Conservation (phyloP, 345 rosid genomes). For the Turritis glabra region DNA sequence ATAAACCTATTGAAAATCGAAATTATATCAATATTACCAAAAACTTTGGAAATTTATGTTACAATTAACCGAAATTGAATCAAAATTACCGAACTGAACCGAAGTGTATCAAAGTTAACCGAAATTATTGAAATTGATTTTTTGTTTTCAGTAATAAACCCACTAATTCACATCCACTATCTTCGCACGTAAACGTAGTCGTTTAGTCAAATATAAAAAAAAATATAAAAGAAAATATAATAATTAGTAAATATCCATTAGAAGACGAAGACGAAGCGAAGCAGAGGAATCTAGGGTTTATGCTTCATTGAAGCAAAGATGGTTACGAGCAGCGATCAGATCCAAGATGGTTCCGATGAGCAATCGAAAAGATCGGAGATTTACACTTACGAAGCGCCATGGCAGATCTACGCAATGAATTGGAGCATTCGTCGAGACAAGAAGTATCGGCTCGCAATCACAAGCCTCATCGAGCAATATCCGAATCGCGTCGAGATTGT, state of each 20-base stretch:
- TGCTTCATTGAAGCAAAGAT: slow-evolving; percentile 25
- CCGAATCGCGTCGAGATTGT: slow-evolving; percentile 81
- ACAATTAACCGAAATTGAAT: not conserved
- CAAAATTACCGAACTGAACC: not conserved
- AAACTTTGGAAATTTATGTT: too few relatives aligned
- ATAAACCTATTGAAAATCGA: too few relatives aligned
- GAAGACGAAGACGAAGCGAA: not conserved
- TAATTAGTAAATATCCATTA: not conserved
- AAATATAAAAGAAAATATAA: too few relatives aligned
- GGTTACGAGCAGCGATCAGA: slow-evolving; percentile 71
- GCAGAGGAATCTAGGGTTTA: slow-evolving; percentile 23
- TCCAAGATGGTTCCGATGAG: slow-evolving; percentile 72
- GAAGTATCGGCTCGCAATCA: slow-evolving; percentile 87
- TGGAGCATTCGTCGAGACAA: slow-evolving; percentile 95
- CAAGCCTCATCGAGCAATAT: slow-evolving; percentile 79
- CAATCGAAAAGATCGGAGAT: slow-evolving; percentile 89
- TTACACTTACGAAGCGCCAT: slow-evolving; percentile 89
- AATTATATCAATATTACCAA: too few relatives aligned
- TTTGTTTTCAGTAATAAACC: not conserved
- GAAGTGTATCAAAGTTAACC: not conserved
- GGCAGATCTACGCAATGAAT: slow-evolving; percentile 97
- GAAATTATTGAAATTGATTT: not conserved
- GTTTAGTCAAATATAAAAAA: not conserved
- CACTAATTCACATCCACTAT: not conserved
- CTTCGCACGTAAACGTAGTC: not conserved